A percentile compares a stretch with the other conserved stretches of the same genome.
These are phyloP conservation scores for Emmonsiellopsis sp. DNA, from an alignment of 2,329 filamentous ascomycete species.

Conservation along the genomic window DNA sequence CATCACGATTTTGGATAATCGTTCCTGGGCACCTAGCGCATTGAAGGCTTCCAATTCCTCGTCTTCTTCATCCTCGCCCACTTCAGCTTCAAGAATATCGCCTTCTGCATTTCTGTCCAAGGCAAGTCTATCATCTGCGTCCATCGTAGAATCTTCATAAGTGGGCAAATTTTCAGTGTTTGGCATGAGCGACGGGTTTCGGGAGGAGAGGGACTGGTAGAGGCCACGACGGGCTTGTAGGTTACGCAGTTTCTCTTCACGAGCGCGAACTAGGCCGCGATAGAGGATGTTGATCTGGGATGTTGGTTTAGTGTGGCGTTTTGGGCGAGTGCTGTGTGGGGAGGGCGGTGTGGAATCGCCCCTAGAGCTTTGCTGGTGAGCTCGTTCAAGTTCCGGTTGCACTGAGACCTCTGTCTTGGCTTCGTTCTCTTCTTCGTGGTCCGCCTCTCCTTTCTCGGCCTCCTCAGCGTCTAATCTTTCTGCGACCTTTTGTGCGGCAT, in stretches of 20 bases:
- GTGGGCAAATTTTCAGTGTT: slow-evolving; percentile 24
- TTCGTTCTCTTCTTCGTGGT: slow-evolving; percentile 12
- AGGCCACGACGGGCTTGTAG: slow-evolving; percentile 55
- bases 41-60: slow-evolving; percentile 72
- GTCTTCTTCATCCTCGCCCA: slow-evolving; percentile 64
- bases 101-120: slow-evolving; percentile 46
- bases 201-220: slow-evolving; percentile 48
- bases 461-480: slow-evolving; percentile 61
- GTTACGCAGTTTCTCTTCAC: slow-evolving; percentile 62
- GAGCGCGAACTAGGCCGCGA: slow-evolving; percentile 60
- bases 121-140: slow-evolving; percentile 62
- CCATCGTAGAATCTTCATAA: slow-evolving; percentile 55
- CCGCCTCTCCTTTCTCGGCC: slow-evolving; percentile 16
- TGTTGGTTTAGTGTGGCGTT: slow-evolving; percentile 41
- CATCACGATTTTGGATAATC: slow-evolving; percentile 55
- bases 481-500: slow-evolving; percentile 71
- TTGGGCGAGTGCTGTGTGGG: slow-evolving; percentile 8
- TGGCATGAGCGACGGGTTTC: not conserved
- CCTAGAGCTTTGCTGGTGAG: not conserved
- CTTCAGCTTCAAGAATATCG: slow-evolving; percentile 40
- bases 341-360: not conserved
- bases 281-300: slow-evolving; percentile 69
- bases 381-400: slow-evolving; percentile 12
- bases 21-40: slow-evolving; percentile 55
- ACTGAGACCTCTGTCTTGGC: slow-evolving; percentile 6